Evolutionary conservation across 306 rosid genomes (phyloP).

Genomic region (Inga leiocalycina): DNA sequence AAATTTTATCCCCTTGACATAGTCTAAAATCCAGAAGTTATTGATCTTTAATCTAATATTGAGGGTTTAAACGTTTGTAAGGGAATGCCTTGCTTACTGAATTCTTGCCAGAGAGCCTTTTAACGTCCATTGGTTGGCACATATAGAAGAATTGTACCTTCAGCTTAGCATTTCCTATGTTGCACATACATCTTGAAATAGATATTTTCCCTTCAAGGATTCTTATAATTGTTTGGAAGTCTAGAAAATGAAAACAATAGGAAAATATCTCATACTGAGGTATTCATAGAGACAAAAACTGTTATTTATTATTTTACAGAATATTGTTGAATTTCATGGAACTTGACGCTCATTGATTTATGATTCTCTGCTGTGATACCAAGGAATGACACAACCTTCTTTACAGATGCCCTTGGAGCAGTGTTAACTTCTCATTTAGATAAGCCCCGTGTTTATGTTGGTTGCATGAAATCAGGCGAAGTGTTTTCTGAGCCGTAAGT

Average conservation of each 20-base stretch:
- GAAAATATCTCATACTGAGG: not conserved
- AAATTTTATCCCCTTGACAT: not conserved
- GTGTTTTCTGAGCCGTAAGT: conserved; percentile 76
- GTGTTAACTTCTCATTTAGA: conserved; percentile 54
- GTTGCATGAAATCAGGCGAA: conserved; percentile 86
- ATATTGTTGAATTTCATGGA: not conserved
- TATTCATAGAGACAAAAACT: not conserved
- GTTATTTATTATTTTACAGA: not conserved
- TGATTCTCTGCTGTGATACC: conserved; percentile 19
- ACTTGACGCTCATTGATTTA: conserved; percentile 15
- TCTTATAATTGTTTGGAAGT: not conserved
- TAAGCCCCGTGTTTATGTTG: conserved; percentile 66
- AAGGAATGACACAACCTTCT: conserved; percentile 32
- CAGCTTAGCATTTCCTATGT: not conserved
- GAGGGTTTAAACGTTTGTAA: not conserved
- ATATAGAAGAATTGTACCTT: not conserved
- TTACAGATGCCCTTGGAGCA: conserved; percentile 69
- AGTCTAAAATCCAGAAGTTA: not conserved
- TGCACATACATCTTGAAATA: not conserved
- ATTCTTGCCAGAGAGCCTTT: not conserved
- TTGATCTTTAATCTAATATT: not conserved
- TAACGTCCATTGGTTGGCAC: not conserved
- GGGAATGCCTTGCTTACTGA: conserved; percentile 8
- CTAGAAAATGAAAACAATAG: conserved; percentile 8
- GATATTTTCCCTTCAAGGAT: not conserved